Evolutionary conservation across 495 filamentous ascomycete genomes (phyloP).

Genomic region (Melanomma pulvis-pyrius): DNA sequence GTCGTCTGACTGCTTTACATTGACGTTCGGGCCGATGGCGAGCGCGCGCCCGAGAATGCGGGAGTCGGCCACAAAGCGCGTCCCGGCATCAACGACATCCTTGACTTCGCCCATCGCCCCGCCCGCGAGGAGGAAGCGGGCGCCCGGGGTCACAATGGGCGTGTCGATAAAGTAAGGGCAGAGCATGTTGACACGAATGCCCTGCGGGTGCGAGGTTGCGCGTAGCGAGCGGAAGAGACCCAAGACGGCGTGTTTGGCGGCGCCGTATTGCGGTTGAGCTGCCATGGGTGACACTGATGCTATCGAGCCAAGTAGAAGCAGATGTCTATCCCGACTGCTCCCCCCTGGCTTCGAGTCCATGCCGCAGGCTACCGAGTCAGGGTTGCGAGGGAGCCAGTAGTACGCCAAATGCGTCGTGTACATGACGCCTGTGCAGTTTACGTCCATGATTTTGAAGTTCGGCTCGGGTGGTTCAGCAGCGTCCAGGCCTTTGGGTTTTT

Average conservation of each 20-base stretch:
- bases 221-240: conserved; percentile 64
- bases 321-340: conserved; percentile 49
- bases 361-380: conserved; percentile 26
- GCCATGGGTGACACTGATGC: conserved; percentile 55
- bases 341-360: conserved; percentile 31
- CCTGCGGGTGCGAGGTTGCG: conserved; percentile 49
- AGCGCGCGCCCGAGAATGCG: conserved; percentile 56
- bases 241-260: conserved; percentile 66
- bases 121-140: conserved; percentile 57
- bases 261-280: conserved; percentile 56
- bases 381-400: conserved; percentile 56
- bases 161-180: conserved; percentile 71
- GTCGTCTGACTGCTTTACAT: conserved; percentile 42
- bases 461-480: conserved; percentile 55
- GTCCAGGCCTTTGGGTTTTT: conserved; percentile 46
- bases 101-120: conserved; percentile 53
- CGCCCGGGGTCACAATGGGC: conserved; percentile 50
- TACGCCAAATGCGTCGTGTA: conserved; percentile 69
- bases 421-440: conserved; percentile 65
- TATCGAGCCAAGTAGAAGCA: conserved; percentile 60
- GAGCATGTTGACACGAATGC: conserved; percentile 63
- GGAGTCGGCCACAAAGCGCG: conserved; percentile 52
- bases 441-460: conserved; percentile 56
- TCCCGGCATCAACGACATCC: conserved; percentile 60
- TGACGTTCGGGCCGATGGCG: conserved; percentile 58